phyloP scores from a whole-genome alignment of 371 early-diverging fungal species.

The Syncephalis fuscata region DNA sequence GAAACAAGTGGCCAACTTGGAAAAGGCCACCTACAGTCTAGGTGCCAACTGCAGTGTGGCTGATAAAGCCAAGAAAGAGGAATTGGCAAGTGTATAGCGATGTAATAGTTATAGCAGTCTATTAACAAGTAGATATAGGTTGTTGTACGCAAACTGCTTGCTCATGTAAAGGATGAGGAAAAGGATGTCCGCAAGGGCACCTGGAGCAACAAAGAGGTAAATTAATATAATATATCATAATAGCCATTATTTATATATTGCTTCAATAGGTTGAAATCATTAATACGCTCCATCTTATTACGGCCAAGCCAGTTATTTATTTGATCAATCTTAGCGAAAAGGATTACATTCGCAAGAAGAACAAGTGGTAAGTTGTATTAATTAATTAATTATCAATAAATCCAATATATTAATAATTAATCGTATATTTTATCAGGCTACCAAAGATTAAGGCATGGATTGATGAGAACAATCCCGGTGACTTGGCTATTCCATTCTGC shows the following conservation, averaged over 20 bases:
- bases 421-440: constrained; percentile 17
- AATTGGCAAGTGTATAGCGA: constrained; percentile 21
- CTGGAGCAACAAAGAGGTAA: constrained; percentile 72
- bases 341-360: constrained; percentile 63
- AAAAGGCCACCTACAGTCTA: constrained; percentile 36
- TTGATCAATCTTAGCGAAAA: constrained; percentile 87
- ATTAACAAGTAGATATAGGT: constrained; percentile 11
- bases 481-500: constrained; percentile 82
- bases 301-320: constrained; percentile 97
- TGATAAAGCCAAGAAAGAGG: constrained; percentile 86
- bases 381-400: not conserved
- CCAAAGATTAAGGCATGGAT: constrained; percentile 85
- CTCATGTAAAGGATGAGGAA: constrained; percentile 52
- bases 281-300: constrained; percentile 80
- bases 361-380: constrained; percentile 24
- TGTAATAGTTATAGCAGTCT: not conserved
- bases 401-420: not conserved
- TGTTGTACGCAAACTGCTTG: constrained; percentile 50
- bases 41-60: constrained; percentile 62
- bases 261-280: constrained; percentile 54
- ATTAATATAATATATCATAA: not conserved
- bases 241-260: not conserved
- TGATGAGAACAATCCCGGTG: constrained; percentile 71
- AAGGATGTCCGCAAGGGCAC: constrained; percentile 80
- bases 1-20: constrained; percentile 35